Evolutionary conservation across 805 yeast species (phyloP).

Genomic region (Ogataea dorogensis): DNA sequence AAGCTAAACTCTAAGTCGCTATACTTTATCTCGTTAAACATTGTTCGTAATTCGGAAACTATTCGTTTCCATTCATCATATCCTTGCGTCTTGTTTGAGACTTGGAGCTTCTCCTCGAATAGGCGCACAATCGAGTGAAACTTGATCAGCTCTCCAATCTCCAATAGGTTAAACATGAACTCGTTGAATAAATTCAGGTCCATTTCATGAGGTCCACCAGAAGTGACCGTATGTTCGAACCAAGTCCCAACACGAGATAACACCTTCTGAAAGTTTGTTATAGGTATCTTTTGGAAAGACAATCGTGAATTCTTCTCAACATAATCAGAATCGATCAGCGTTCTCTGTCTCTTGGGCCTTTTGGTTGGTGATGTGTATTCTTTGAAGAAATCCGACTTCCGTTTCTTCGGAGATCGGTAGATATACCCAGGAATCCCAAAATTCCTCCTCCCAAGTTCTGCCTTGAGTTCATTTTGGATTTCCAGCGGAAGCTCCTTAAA

Average conservation of each 20-base stretch:
- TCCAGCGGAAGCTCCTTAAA: constrained; percentile 64
- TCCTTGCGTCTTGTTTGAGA: constrained; percentile 7
- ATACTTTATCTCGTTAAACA: constrained; percentile 13
- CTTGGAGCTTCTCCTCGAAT: constrained; percentile 15
- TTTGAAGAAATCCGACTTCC: constrained; percentile 12
- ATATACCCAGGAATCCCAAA: constrained; percentile 15
- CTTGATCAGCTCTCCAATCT: constrained; percentile 21
- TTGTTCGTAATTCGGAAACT: constrained; percentile 16
- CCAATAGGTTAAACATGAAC: constrained; percentile 28
- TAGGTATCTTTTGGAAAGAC: constrained; percentile 27
- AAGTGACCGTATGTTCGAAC: constrained; percentile 25
- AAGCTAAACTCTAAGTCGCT: constrained; percentile 18
- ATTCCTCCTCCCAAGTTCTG: constrained; percentile 47
- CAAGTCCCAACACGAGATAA: constrained; percentile 21
- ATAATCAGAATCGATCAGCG: constrained; percentile 10
- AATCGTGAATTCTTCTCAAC: constrained; percentile 12
- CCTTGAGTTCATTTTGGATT: constrained; percentile 58
- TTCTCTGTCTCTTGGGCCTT: not conserved
- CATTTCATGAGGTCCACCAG: constrained; percentile 23
- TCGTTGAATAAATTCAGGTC: constrained; percentile 30
- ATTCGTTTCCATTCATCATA: constrained; percentile 23
- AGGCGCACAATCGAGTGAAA: constrained; percentile 20
- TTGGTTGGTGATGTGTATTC: constrained; percentile 13
- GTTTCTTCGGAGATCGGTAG: constrained; percentile 25
- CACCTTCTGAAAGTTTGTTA: constrained; percentile 16